Conservation (phyloP, 306 rosid species). For the Benincasa hispida region DNA sequence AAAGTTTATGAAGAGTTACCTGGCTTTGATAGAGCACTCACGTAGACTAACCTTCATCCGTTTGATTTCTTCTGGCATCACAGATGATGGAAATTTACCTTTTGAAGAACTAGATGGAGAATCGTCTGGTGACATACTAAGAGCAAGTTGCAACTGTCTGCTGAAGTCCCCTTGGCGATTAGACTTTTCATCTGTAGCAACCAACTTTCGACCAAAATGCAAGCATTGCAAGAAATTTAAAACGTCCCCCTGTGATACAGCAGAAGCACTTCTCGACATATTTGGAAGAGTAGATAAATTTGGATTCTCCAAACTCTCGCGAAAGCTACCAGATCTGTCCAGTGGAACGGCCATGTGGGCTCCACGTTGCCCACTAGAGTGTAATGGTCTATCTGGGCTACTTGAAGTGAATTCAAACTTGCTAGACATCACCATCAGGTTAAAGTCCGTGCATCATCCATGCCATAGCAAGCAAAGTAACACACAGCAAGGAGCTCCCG, state of each 20-base stretch:
- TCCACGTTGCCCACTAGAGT: constrained; percentile 85
- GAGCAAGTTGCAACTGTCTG: constrained; percentile 46
- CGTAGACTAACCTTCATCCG: constrained; percentile 43
- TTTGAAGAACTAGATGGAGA: constrained; percentile 72
- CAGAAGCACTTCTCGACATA: constrained; percentile 69
- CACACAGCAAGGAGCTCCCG: constrained; percentile 49
- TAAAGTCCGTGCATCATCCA: constrained; percentile 44
- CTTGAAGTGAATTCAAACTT: constrained; percentile 79
- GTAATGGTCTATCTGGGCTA: constrained; percentile 84
- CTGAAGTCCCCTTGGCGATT: constrained; percentile 58
- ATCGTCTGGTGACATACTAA: constrained; percentile 69
- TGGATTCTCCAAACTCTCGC: constrained; percentile 75
- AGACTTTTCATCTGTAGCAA: constrained; percentile 64
- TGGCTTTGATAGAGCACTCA: constrained; percentile 52
- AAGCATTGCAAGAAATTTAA: constrained; percentile 42
- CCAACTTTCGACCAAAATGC: constrained; percentile 60
- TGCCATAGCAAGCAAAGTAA: constrained; percentile 36
- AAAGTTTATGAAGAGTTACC: constrained; percentile 50
- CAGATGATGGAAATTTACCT: constrained; percentile 56
- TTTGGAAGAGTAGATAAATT: constrained; percentile 72
- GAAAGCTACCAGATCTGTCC: constrained; percentile 88
- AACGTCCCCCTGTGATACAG: constrained; percentile 58
- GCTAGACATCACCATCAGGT: constrained; percentile 83
- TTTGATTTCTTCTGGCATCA: constrained; percentile 62
- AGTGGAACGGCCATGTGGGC: constrained; percentile 70